phyloP scores from a whole-genome alignment of 2,329 filamentous ascomycete genomes.

The Albophoma yamanashiensis region DNA sequence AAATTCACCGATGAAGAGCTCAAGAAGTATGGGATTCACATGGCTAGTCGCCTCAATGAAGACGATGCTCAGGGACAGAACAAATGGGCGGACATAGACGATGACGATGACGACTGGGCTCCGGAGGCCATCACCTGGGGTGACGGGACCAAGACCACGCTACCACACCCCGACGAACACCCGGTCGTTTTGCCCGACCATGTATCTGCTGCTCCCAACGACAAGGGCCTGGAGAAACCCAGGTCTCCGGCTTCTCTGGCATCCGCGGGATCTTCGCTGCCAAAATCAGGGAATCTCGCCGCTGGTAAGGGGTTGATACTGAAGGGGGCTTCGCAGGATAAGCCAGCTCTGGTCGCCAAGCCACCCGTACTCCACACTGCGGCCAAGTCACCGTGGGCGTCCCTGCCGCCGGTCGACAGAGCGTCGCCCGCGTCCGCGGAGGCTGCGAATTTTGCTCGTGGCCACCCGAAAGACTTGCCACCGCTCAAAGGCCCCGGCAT shows the following conservation, averaged over 20 bases:
- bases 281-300: slow-evolving; percentile 34
- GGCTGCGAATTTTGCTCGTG: slow-evolving; percentile 31
- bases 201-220: slow-evolving; percentile 11
- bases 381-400: slow-evolving; percentile 84
- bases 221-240: slow-evolving; percentile 27
- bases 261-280: slow-evolving; percentile 25
- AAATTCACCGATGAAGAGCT: slow-evolving; percentile 82
- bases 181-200: slow-evolving; percentile 16
- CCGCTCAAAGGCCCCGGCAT: slow-evolving; percentile 42
- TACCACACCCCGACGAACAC: slow-evolving; percentile 51
- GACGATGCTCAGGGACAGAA: slow-evolving; percentile 65
- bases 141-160: slow-evolving; percentile 73
- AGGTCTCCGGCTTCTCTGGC: slow-evolving; percentile 30
- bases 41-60: slow-evolving; percentile 67
- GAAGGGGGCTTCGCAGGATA: slow-evolving; percentile 54
- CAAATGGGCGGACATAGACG: slow-evolving; percentile 85
- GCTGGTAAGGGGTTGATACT: slow-evolving; percentile 53
- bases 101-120: slow-evolving; percentile 80
- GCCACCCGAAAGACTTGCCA: slow-evolving; percentile 43
- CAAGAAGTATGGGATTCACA: slow-evolving; percentile 77
- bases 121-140: slow-evolving; percentile 81
- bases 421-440: slow-evolving; percentile 60
- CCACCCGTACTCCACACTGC: slow-evolving; percentile 56
- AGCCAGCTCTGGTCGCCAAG: slow-evolving; percentile 63
- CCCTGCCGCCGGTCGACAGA: slow-evolving; percentile 75